These are phyloP conservation scores for Penicillium brevicompactum DNA, from an alignment of 2,329 filamentous ascomycete genomes.

Conservation along the genomic window DNA sequence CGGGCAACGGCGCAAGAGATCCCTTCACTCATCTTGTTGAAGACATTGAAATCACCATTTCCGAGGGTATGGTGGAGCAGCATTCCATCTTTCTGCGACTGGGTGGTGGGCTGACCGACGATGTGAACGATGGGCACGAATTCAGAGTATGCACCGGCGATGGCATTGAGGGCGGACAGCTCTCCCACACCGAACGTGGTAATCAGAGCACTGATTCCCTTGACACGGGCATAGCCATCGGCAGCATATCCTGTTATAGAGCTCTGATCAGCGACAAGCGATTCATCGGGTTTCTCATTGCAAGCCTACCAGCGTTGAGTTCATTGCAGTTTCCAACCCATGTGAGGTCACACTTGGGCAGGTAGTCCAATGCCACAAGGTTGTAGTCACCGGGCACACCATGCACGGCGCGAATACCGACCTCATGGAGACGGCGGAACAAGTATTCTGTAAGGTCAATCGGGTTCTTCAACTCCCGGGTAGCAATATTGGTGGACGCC, in stretches of 20 bases:
- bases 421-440: slow-evolving; percentile 51
- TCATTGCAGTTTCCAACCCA: slow-evolving; percentile 67
- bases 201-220: slow-evolving; percentile 68
- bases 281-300: background rate
- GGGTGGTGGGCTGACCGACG: slow-evolving; percentile 56
- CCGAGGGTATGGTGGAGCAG: slow-evolving; percentile 69
- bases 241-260: slow-evolving; percentile 65
- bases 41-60: slow-evolving; percentile 81
- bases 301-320: slow-evolving; percentile 55
- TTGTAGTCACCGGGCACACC: slow-evolving; percentile 68
- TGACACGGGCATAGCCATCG: slow-evolving; percentile 77
- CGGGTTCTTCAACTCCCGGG: slow-evolving; percentile 46
- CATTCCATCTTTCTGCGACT: slow-evolving; percentile 49
- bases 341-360: slow-evolving; percentile 54
- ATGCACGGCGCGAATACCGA: slow-evolving; percentile 53
- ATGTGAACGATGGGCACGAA: slow-evolving; percentile 68
- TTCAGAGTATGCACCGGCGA: slow-evolving; percentile 75
- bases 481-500: slow-evolving; percentile 46
- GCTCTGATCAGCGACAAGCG: background rate
- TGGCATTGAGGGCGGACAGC: slow-evolving; percentile 69
- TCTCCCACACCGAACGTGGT: slow-evolving; percentile 75
- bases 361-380: slow-evolving; percentile 61
- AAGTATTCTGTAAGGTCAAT: slow-evolving; percentile 53
- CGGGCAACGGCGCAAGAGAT: slow-evolving; percentile 73
- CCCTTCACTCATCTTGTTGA: slow-evolving; percentile 72